Conservation (phyloP, 2,329 filamentous ascomycete species). For the Penicillium crustosum region DNA sequence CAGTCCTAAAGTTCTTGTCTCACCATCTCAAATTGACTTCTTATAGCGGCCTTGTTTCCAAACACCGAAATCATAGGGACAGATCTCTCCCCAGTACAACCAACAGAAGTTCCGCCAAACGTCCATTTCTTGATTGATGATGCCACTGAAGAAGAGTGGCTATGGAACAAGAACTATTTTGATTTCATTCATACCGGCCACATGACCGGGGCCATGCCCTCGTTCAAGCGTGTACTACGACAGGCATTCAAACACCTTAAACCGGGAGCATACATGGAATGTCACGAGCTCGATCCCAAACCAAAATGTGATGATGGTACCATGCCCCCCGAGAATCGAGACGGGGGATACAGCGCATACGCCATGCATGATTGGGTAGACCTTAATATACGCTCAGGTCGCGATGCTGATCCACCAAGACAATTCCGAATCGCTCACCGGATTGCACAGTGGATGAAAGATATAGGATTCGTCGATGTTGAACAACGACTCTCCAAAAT, state of each 20-base stretch:
- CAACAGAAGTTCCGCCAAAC: conserved; percentile 66
- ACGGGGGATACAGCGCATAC: conserved; percentile 33
- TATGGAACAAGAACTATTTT: conserved; percentile 51
- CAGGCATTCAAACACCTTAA: conserved; percentile 54
- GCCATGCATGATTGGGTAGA: conserved; percentile 53
- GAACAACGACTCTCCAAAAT: conserved; percentile 55
- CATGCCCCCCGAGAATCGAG: conserved; percentile 48
- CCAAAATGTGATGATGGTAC: conserved; percentile 55
- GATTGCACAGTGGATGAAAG: conserved; percentile 55
- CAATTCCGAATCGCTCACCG: conserved; percentile 56
- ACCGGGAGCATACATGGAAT: conserved; percentile 56
- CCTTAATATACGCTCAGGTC: conserved; percentile 44
- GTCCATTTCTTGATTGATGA: conserved; percentile 75
- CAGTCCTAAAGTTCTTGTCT: neutral
- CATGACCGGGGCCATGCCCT: conserved; percentile 57
- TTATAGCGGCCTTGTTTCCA: conserved; percentile 51
- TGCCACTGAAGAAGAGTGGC: conserved; percentile 60
- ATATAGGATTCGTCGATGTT: conserved; percentile 59
- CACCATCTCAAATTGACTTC: conserved; percentile 13
- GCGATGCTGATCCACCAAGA: conserved; percentile 43
- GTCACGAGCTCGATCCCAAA: conserved; percentile 47
- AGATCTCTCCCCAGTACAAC: conserved; percentile 68
- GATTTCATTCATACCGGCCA: conserved; percentile 62
- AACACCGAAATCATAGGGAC: conserved; percentile 60
- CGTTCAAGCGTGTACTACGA: conserved; percentile 57